Evolutionary conservation across 2,329 filamentous ascomycete species (phyloP).

Genomic region (Colletotrichum lupini): DNA sequence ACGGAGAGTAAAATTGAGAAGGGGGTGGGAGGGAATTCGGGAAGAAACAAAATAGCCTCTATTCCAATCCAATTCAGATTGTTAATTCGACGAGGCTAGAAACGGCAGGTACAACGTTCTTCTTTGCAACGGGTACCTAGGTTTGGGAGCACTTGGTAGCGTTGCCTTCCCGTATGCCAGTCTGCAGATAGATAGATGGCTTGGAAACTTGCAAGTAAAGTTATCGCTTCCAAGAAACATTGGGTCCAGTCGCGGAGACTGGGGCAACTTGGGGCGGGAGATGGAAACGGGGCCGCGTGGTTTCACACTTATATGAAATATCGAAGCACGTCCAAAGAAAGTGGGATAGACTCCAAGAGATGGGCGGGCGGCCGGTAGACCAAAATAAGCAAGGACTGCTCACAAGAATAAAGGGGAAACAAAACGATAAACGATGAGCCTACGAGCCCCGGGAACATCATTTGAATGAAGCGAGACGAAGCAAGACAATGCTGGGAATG

Average conservation of each 20-base stretch:
- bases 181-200: too few relatives aligned
- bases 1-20: neutral
- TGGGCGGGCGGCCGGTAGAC: neutral
- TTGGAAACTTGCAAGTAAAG: neutral
- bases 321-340: neutral
- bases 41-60: neutral
- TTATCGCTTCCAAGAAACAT: neutral
- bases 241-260: neutral
- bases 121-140: too few relatives aligned
- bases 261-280: neutral
- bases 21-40: neutral
- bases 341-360: neutral
- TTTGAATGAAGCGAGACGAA: neutral
- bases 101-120: too few relatives aligned
- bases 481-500: neutral
- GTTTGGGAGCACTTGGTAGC: too few relatives aligned
- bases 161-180: too few relatives aligned
- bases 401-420: neutral
- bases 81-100: neutral
- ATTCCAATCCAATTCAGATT: neutral
- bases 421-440: neutral
- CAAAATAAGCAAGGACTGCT: neutral
- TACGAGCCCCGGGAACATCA: neutral
- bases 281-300: neutral
- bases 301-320: slow-evolving; percentile 6